Evolutionary conservation across 1,284 basidiomycete species (phyloP), one percentile per base, ranked within the genome.

Genomic region (Microbotryum violaceum): DNA sequence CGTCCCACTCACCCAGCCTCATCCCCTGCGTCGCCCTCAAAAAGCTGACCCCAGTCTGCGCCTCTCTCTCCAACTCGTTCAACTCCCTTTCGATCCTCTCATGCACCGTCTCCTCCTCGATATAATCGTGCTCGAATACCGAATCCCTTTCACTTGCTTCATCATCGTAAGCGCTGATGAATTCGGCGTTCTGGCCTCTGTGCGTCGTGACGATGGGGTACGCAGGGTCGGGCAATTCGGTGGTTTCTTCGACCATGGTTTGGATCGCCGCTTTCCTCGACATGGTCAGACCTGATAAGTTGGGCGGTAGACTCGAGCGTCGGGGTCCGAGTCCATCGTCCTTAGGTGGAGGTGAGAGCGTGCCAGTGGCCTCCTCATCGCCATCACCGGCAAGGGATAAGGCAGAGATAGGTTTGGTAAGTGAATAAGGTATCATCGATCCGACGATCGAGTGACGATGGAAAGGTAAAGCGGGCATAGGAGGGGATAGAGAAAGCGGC

Each of bases 11-110:
- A 53, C 51, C 51, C 20, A 68, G 47, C 10, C 67, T 54, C 67
- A 67, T 64, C 16, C 67, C 67, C 55, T 67, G 64, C 58, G 33
- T 16, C 6, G 67, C 67, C 14, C 61, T 54, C 20, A 64, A 14
- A 54, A 67, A 69, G 44, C 50, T 27, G 2, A 67, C 67, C 1
- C 67, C 67, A 2, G 62, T 64, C 31, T 44, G 4, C 20, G 18
- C 48, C 20, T 54, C 33, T 3, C 48, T 47, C 55, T 69, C 67
- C 21, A 67, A 50, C 51, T 69, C 65, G 49, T 57, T 56, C 54
- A 69, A 42, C 47, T 69, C 67, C 12, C 67, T 47, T 54, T 64
- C 63, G 42, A 69, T 69, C 21, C 65, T 57, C 48, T 69, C 65
- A 18, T 67, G 63, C 25, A 69, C 63, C 23, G 65, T 69, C 47